Conservation (phyloP, 495 filamentous ascomycete genomes). For the Lophium mytilinum region DNA sequence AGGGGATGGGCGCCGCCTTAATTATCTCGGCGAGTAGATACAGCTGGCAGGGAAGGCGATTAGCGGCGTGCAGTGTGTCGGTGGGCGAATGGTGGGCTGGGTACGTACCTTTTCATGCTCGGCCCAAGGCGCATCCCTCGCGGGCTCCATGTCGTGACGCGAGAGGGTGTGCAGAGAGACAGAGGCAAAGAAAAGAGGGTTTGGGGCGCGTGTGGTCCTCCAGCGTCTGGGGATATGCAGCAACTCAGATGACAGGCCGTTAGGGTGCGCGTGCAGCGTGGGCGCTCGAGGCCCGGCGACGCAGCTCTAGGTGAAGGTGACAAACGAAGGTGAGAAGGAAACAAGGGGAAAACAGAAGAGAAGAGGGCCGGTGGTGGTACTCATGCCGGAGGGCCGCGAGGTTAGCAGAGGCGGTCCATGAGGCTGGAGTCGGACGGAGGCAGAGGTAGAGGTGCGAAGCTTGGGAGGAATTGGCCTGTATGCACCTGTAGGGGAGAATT, state of each 20-base stretch:
- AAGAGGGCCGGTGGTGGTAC: not conserved
- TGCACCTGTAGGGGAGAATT: slow-evolving; percentile 2
- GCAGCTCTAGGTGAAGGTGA: not conserved
- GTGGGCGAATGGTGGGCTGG: slow-evolving; percentile 3
- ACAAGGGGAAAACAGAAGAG: not conserved
- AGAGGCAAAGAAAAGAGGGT: not conserved
- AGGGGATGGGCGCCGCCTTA: slow-evolving; percentile 47
- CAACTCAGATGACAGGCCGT: not conserved
- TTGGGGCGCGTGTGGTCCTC: not conserved
- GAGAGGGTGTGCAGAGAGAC: not conserved
- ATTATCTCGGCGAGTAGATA: slow-evolving; percentile 56
- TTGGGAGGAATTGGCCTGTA: not conserved
- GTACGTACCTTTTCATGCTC: slow-evolving; percentile 53
- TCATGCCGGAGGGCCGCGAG: not conserved
- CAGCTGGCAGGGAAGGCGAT: slow-evolving; percentile 20
- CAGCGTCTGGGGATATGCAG: no score
- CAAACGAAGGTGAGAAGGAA: slow-evolving; percentile 1
- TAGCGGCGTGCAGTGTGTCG: slow-evolving; percentile 4
- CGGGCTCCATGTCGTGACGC: not conserved
- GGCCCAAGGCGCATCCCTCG: slow-evolving; percentile 38
- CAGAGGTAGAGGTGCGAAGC: not conserved
- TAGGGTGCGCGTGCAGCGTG: not conserved
- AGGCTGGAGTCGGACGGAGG: not conserved
- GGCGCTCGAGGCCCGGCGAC: not conserved
- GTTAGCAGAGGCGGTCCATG: not conserved